Evolutionary conservation across 2,329 filamentous ascomycete species (phyloP), one percentile per base, ranked within the genome.

Genomic region (Aureobasidium lini): DNA sequence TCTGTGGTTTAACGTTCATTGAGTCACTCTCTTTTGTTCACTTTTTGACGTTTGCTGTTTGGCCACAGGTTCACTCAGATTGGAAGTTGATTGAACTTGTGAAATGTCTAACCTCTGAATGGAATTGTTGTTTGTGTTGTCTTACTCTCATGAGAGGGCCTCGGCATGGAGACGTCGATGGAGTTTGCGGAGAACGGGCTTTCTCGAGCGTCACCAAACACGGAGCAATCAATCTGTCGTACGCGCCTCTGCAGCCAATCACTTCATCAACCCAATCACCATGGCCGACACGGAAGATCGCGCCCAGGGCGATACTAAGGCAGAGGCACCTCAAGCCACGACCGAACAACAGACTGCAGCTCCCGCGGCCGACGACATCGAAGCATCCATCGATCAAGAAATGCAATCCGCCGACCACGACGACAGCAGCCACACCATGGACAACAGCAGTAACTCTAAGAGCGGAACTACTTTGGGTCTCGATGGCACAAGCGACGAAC

Each of bases 401-500:
- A 50, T 52, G 57, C 46, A 43, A 18, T 10, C 28, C 42, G 46
- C 28, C 46, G 29, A 31, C 29, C 8, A 48, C 29, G 44, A 48
- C 44, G 42, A 57, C 52, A 44, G 18, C 34, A 53, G 37, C 49
- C n/a, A 42, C 28, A 43, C 31, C n/a, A 23, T 32, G 28, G 39
- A 43, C 39, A 57, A 39, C 54, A 48, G 29, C 34, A 42, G 23
- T 23, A 39, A 16, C 18, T 15, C 32, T 13, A 44, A 42, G 50
- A 42, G 23, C 6, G 39, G 15, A 6, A 32, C 29, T 13, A 57
- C 36, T n/a, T 47, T 54, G 39, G 47, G 47, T 23, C 18, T 60
- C 28, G 74, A 77, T 62, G 72, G 71, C 66, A 68, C 69, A 65
- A 71, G 71, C 60, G 72, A 75, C 59, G 59, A 66, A 2, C 16